Conservation (phyloP, 352 stramenopile species). For the Peronospora farinosa region DNA sequence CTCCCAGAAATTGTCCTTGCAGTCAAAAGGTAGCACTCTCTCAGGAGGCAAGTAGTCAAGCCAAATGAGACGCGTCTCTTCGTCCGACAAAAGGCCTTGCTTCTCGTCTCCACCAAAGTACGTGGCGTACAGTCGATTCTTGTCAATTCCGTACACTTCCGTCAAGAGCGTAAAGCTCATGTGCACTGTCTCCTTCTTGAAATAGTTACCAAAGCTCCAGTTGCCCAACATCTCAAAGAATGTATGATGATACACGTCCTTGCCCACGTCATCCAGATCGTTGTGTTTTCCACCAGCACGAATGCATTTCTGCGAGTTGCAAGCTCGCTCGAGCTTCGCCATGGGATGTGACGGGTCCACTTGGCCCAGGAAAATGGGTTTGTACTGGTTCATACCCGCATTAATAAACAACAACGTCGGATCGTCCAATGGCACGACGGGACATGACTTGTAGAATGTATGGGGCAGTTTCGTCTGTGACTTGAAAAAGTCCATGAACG, state of each 20-base stretch:
- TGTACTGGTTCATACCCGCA: conserved; percentile 99
- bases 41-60: conserved; percentile 82
- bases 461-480: conserved; percentile 80
- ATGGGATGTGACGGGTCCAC: conserved; percentile 92
- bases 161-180: conserved; percentile 96
- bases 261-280: conserved; percentile 98
- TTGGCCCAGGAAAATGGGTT: conserved; percentile 98
- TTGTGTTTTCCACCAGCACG: conserved; percentile 99
- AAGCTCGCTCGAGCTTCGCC: conserved; percentile 86
- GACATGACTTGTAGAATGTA: conserved; percentile 93
- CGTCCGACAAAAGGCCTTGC: conserved; percentile 74
- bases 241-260: conserved; percentile 99
- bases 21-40: conserved; percentile 90
- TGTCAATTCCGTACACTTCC: conserved; percentile 92
- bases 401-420: conserved; percentile 99
- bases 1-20: conserved; percentile 99
- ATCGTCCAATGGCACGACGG: conserved; percentile 95
- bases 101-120: conserved; percentile 96
- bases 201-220: conserved; percentile 99
- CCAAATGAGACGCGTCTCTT: conserved; percentile 91
- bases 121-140: conserved; percentile 93
- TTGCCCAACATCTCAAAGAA: conserved; percentile 99
- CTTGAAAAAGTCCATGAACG: conserved; percentile 97
- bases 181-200: conserved; percentile 96
- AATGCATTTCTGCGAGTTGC: conserved; percentile 99